phyloP scores from a whole-genome alignment of 208 protist genomes.

The Leishmania aethiopica region DNA sequence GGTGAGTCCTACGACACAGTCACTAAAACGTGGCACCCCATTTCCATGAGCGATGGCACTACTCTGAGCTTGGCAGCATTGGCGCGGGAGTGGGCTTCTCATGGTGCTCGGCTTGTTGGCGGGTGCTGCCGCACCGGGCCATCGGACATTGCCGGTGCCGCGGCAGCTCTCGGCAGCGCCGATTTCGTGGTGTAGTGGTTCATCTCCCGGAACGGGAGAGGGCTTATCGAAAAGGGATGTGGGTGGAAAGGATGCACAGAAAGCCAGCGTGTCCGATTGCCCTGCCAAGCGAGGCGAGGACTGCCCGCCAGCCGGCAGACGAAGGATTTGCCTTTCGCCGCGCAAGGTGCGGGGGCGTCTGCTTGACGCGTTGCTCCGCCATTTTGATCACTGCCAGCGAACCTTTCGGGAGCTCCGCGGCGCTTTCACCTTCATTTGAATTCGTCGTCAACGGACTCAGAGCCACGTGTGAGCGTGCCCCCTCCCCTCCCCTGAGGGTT shows the following conservation, averaged over 20 bases:
- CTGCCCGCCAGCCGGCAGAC: neutral
- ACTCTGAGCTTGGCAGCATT: constrained; percentile 22
- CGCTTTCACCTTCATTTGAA: neutral
- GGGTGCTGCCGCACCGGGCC: constrained; percentile 52
- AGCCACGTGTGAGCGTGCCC: neutral
- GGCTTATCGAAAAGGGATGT: neutral
- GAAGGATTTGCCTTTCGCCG: neutral
- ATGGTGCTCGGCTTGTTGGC: constrained; percentile 50
- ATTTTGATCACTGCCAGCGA: neutral
- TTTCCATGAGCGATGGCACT: neutral
- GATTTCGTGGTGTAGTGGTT: constrained; percentile 3
- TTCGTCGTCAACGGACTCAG: neutral
- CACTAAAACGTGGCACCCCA: constrained; percentile 36
- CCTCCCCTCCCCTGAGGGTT: neutral
- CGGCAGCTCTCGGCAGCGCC: constrained; percentile 2
- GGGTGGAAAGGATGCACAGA: neutral
- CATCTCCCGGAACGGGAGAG: neutral
- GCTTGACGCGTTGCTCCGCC: neutral
- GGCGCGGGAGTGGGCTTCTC: constrained; percentile 23
- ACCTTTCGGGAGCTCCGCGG: neutral
- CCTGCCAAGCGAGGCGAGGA: neutral
- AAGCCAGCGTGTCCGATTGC: neutral
- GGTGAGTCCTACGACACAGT: constrained; percentile 47
- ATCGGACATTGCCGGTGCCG: constrained; percentile 22
- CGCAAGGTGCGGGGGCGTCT: neutral